phyloP scores from a whole-genome alignment of 1,284 basidiomycete genomes.

The Moesziomyces globuligerus region DNA sequence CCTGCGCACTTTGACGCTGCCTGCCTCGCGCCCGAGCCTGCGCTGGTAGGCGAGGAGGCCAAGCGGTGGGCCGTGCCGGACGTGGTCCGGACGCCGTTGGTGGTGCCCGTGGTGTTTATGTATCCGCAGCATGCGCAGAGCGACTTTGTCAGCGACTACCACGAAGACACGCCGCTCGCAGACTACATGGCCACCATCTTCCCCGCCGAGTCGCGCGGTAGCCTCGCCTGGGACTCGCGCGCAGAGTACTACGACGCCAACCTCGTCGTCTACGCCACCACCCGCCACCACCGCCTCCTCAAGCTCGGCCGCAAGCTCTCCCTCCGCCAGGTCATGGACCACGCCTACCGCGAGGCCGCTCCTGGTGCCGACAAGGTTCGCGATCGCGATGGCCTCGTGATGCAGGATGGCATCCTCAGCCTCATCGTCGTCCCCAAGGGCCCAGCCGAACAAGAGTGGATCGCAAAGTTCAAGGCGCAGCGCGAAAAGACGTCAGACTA shows the following conservation, averaged over 20 bases:
- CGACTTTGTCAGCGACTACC: constrained; percentile 86
- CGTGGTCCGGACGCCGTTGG: constrained; percentile 72
- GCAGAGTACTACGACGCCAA: constrained; percentile 78
- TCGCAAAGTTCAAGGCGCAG: constrained; percentile 81
- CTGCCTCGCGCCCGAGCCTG: constrained; percentile 51
- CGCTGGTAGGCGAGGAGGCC: constrained; percentile 24
- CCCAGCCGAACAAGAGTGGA: constrained; percentile 80
- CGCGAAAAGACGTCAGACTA: too few relatives aligned
- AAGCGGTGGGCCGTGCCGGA: constrained; percentile 61
- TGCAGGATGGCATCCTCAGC: constrained; percentile 85
- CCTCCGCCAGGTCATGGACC: constrained; percentile 77
- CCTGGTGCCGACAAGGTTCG: constrained; percentile 70
- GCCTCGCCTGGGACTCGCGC: constrained; percentile 80
- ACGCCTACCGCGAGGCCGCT: constrained; percentile 70
- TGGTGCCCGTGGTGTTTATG: constrained; percentile 89
- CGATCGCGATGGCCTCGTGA: constrained; percentile 80
- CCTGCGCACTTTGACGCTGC: constrained; percentile 71
- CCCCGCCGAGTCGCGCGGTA: constrained; percentile 73
- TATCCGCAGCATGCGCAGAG: constrained; percentile 90
- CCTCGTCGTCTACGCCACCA: constrained; percentile 85
- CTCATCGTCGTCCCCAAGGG: constrained; percentile 88
- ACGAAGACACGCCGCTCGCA: constrained; percentile 83
- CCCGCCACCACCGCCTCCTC: constrained; percentile 78
- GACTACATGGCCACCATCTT: constrained; percentile 85
- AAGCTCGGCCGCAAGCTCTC: constrained; percentile 91